Percentiles rank a stretch among this genome's conserved stretches.
Conservation (phyloP, 2,329 filamentous ascomycete genomes). For the Intubia oerlemansii region DNA sequence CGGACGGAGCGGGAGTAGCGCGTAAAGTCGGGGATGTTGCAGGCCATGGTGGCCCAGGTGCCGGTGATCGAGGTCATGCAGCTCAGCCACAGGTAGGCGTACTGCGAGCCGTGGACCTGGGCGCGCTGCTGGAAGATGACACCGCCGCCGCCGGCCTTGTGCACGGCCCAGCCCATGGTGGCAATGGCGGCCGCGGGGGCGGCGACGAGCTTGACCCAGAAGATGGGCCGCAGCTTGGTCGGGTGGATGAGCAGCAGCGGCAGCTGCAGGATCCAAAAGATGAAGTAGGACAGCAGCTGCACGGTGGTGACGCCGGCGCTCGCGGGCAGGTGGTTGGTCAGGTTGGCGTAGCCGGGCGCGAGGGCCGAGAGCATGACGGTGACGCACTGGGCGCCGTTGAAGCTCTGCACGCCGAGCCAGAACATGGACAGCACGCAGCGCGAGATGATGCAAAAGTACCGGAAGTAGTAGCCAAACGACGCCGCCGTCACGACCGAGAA, state of each 20-base stretch:
- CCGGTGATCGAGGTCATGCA: conserved; percentile 24
- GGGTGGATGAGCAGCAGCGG: conserved; percentile 9
- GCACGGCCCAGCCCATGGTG: conserved; percentile 40
- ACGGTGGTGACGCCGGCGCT: conserved; percentile 17
- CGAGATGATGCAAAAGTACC: conserved; percentile 20
- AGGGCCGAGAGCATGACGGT: conserved; percentile 13
- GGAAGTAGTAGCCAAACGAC: conserved; percentile 24
- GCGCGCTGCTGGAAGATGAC: conserved; percentile 15
- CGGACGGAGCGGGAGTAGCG: conserved; percentile 16
- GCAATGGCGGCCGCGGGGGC: conserved; percentile 39
- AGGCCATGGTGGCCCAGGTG: conserved; percentile 20
- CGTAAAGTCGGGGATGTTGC: conserved; percentile 33
- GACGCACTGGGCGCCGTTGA: conserved; percentile 19
- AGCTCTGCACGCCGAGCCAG: conserved; percentile 20
- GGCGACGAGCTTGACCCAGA: conserved; percentile 24
- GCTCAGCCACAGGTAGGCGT: conserved; percentile 20
- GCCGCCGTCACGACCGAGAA: conserved; percentile 23
- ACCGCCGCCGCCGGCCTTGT: conserved; percentile 29
- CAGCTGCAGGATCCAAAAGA: conserved; percentile 17
- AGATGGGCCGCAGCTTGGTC: conserved; percentile 12
- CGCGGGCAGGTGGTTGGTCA: conserved; percentile 15
- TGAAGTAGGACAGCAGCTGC: conserved; percentile 17
- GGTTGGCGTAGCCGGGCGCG: conserved; percentile 14
- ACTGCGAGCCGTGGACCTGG: conserved; percentile 19
- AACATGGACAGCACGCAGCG: conserved; percentile 18